Conservation (phyloP, 73 alveolate genomes). For the Uronychia binucleata region DNA sequence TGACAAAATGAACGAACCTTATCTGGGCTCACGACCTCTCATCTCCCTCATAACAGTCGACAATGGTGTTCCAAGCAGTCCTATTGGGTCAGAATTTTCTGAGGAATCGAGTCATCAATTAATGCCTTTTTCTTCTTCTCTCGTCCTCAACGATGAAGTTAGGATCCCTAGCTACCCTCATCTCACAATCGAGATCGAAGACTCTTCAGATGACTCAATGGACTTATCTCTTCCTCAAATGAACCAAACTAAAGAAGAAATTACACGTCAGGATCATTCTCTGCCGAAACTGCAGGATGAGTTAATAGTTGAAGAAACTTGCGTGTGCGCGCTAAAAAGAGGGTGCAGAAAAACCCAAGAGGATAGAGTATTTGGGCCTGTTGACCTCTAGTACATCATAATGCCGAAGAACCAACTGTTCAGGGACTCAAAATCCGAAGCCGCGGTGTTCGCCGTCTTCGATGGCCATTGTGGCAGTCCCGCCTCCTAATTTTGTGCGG, state of each 20-base stretch:
- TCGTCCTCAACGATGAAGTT: no score
- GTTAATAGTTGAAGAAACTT: neutral
- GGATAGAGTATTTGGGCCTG: slow-evolving; percentile 4
- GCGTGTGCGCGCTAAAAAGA: neutral
- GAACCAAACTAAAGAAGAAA: no score
- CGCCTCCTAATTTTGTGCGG: slow-evolving; percentile 3
- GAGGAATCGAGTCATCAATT: no score
- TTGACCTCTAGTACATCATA: neutral
- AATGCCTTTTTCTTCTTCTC: no score
- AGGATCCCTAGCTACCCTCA: no score
- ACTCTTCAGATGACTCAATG: neutral
- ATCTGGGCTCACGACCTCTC: no score
- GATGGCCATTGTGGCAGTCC: slow-evolving; percentile 19
- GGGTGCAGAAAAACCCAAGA: slow-evolving; percentile 7
- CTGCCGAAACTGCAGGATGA: neutral
- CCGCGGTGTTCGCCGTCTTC: slow-evolving; percentile 10
- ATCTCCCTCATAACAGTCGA: no score
- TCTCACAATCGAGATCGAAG: neutral
- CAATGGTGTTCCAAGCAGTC: no score
- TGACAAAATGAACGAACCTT: neutral
- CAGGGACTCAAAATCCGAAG: neutral
- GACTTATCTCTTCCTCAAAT: neutral
- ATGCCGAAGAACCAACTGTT: neutral
- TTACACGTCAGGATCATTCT: no score
- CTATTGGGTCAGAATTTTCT: no score